Evolutionary conservation across 768 basidiomycete species (phyloP), one percentile per base, ranked within the genome.

Genomic region (Suillus lakei): DNA sequence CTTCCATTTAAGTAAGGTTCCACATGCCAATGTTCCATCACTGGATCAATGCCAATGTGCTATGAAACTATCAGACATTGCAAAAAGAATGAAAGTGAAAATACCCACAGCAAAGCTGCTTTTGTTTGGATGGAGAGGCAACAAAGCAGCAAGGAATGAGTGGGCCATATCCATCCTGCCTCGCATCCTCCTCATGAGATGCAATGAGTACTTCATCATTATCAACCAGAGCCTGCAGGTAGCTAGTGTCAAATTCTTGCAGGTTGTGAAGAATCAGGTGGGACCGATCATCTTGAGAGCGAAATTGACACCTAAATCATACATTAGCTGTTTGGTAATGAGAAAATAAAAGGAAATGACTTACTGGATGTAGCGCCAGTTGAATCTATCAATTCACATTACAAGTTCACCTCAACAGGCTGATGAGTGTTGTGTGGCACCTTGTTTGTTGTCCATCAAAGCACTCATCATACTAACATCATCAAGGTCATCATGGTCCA

Each of bases 191-290:
- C 38, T 71, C 61, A 28, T 61, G 53, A 0, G 9, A 18, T 2
- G 59, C 13, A 62, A 68, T 68, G 36, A 39, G 26, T 2, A 6
- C 13, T 8, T 64, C 43, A 4, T 63, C 16, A 10, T 50, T 32
- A 12, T 13, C 12, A 28, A 77, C 64, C 1, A 77, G 48, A 5
- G 74, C 73, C 10, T 30, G 44, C 0, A 77, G 65, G 53, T 77
- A 77, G 1, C 13, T 1, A 4, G 26, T 62, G 5, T 67, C 50
- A 18, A 62, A 62, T 32, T 68, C 67, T 8, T 74, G 63, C 7
- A 77, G 61, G 23, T 69, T 75, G 2, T 63, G 38, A 3, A 74
- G 46, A 16, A 70, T 62, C n/a, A 77, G 61, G 50, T 75, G 76
- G 1, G 39, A 18, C 12, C 66, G 63, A 48, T 74, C 62, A 54